Evolutionary conservation across 2,329 filamentous ascomycete genomes (phyloP), one percentile per base, ranked within the genome.

Genomic region (Phialophora chinensis): DNA sequence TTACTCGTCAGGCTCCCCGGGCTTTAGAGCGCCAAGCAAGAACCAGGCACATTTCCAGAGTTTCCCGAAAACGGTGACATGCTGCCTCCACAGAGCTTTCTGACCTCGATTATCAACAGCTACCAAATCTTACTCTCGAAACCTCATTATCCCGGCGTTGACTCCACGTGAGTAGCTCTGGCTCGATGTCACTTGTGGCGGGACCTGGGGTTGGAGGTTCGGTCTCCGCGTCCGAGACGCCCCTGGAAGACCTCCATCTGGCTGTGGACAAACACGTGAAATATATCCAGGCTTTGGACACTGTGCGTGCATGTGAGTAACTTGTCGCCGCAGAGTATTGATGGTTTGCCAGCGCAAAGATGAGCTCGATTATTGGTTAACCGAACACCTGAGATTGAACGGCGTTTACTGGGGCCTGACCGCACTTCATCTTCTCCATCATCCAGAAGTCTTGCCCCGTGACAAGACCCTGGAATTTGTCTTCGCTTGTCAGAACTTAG

Each of bases 361-460:
- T 83, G 92, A 97, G 80, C 89, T 97, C 73, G 93, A 97, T 79
- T 99, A 98, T 82, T 97, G 94, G 91, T 85, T 98, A 76, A 99
- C 95, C 14, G 94, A 99, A 80, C 95, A 99, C 78, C 85, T 99
- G 72, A 92, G 95, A 68, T 86, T 99, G 65, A 97, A 95, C 77
- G 95, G 95, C 53, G 87, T 99, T 56, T 99, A 99, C 80, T 99
- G 95, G 95, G 95, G 95, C 14, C 81, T 99, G 65, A 95, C 90
- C 6, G 90, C 94, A 6, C 86, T 98, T 49, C 91, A 97, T 82
- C 85, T 98, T 31, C 87, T 99, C 66, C 87, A 89, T 57, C 89
- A 86, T 63, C 92, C 93, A 1, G 88, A 96, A 69, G 92, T 90
- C 2, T 86, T 99, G 10, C 90, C 94, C 11, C 88, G 91, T 62